A percentile compares a stretch with the other conserved stretches of the same genome.
Evolutionary conservation across 176 grass and related monocot species (phyloP).

Genomic region (Raddia guianensis): DNA sequence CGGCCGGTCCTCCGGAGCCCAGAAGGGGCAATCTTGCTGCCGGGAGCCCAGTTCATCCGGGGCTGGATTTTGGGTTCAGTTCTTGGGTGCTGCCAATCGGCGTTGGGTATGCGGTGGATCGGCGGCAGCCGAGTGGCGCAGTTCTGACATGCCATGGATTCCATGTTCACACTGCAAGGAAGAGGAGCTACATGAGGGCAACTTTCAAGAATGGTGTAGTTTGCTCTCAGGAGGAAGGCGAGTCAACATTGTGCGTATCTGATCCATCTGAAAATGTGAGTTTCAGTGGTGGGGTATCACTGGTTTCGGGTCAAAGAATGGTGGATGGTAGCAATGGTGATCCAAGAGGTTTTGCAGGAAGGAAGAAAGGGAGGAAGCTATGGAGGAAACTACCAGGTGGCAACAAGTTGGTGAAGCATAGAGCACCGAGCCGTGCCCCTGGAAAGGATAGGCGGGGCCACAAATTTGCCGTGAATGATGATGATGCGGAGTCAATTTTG

Average conservation of each 20-base stretch:
- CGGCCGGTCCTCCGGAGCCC: slow-evolving; percentile 43
- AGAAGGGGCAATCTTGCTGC: slow-evolving; percentile 49
- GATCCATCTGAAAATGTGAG: slow-evolving; percentile 33
- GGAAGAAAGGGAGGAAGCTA: slow-evolving; percentile 38
- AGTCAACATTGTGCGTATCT: slow-evolving; percentile 32
- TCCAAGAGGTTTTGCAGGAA: neutral
- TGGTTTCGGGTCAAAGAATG: neutral
- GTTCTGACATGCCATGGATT: slow-evolving; percentile 8
- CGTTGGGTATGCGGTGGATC: slow-evolving; percentile 12
- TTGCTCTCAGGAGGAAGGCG: slow-evolving; percentile 20
- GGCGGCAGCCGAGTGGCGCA: neutral
- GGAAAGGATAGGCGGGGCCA: slow-evolving; percentile 22
- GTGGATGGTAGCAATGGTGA: neutral
- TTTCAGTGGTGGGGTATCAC: neutral
- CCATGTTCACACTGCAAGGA: slow-evolving; percentile 17
- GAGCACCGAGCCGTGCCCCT: slow-evolving; percentile 19
- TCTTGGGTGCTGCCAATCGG: slow-evolving; percentile 34
- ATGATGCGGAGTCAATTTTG: slow-evolving; percentile 33
- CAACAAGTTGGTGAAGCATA: slow-evolving; percentile 41
- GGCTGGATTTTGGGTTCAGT: slow-evolving; percentile 59
- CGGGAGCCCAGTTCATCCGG: slow-evolving; percentile 32
- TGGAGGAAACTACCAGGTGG: slow-evolving; percentile 48
- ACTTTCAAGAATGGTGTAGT: slow-evolving; percentile 37
- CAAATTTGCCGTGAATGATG: slow-evolving; percentile 30
- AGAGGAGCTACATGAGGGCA: slow-evolving; percentile 11